Base-by-base conservation (phyloP, 2,329 filamentous ascomycete species). In the Claviceps pusilla region DNA sequence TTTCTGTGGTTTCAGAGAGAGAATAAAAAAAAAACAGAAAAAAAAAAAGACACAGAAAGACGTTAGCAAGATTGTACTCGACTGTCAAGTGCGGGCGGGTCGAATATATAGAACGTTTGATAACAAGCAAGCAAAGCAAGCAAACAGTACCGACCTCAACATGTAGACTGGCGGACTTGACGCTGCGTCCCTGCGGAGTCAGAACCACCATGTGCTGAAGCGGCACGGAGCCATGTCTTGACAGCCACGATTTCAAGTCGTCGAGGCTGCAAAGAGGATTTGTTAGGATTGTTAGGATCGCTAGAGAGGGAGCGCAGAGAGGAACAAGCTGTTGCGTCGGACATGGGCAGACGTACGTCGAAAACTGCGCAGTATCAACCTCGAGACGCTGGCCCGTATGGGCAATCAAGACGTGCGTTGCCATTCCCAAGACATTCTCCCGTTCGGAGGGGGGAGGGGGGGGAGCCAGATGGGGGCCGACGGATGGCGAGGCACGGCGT, bases 301-400 rank as follows among this genome's bases (percentile, higher is more conserved):
- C 52, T 19, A 55, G 53, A 39, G 50, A 28, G 14, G 33, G 46
- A 43, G 7, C 16, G 47, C 29, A 41, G 41, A 37, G 31, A 11
- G n/a, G 35, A 7, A n/a, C 11, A 4, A 37, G 19, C 9, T 35
- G 19, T 19, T 12, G 28, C 16, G 47, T 29, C 24, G 14, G 14
- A 5, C 9, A 19, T 14, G 14, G 1, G 16, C 39, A 41, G 12
- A 56, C 82, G 63, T 75, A 89, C 85, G 84, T 86, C 62, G 79
- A 76, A 70, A 91, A 86, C 66, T 82, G 80, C 59, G 83, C 77
- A 61, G 84, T 80, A 72, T 95, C 87, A 68, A 87, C 79, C 68
- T 83, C 78, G 67, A 95, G 78, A 72, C 85, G 84, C 76, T 89
- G 84, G 76, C 91, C 91, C 71, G 87, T 89, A 74, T 95, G 90